Conservation (phyloP, 495 filamentous ascomycete species). For the Podospora pseudocomata region DNA sequence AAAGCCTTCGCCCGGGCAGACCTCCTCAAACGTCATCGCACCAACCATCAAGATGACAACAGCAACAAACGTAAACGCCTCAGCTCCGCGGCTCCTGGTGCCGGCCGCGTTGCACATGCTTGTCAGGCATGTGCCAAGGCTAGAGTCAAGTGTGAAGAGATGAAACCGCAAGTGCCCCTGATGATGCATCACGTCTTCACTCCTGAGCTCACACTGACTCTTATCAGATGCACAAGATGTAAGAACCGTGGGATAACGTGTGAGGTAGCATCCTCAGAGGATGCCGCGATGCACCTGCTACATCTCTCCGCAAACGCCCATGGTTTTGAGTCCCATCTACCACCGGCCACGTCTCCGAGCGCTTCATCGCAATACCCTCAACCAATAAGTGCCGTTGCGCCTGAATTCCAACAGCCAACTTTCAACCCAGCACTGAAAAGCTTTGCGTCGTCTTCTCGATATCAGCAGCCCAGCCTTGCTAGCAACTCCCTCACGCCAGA, state of each 20-base stretch:
- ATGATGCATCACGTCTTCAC: conserved; percentile 1
- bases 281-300: conserved; percentile 34
- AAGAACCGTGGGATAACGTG: conserved; percentile 44
- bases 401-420: conserved; percentile 9
- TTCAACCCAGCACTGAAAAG: background rate
- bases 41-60: conserved; percentile 48
- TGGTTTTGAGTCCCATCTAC: conserved; percentile 8
- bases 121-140: conserved; percentile 52
- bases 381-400: background rate
- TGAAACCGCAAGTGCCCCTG: conserved; percentile 29
- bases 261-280: conserved; percentile 43
- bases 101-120: conserved; percentile 53
- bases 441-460: background rate
- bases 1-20: conserved; percentile 56
- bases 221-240: conserved; percentile 43
- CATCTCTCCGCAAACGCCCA: conserved; percentile 32
- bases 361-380: background rate
- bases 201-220: conserved; percentile 14
- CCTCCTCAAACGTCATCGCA: conserved; percentile 51
- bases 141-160: conserved; percentile 54
- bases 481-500: conserved; percentile 6
- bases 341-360: background rate
- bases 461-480: background rate
- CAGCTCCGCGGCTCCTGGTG: conserved; percentile 38
- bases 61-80: conserved; percentile 45